phyloP scores from a whole-genome alignment of 2,329 filamentous ascomycete genomes.

The Ascochyta lentis region DNA sequence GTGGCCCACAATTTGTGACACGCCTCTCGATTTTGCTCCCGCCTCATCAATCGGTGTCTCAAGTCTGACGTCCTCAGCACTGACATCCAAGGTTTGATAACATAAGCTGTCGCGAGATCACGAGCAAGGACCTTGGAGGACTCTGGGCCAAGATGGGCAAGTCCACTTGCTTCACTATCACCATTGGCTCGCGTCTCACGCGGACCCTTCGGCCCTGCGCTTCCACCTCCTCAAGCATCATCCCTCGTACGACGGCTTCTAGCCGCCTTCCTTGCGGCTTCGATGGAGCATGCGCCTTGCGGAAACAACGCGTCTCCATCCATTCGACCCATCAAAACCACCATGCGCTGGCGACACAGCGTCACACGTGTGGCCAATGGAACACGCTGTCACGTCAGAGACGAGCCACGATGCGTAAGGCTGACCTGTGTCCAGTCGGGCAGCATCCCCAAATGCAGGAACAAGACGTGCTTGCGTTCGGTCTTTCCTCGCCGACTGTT shows the following conservation, averaged over 20 bases:
- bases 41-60: slow-evolving; percentile 44
- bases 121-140: slow-evolving; percentile 23
- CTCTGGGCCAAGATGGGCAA: slow-evolving; percentile 18
- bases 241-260: slow-evolving; percentile 25
- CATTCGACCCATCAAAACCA: slow-evolving; percentile 23
- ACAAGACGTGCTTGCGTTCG: slow-evolving; percentile 23
- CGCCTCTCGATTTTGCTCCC: slow-evolving; percentile 35
- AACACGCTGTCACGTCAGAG: slow-evolving; percentile 31
- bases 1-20: slow-evolving; percentile 28
- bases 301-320: slow-evolving; percentile 32
- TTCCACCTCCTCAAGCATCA: slow-evolving; percentile 31
- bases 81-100: slow-evolving; percentile 30
- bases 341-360: slow-evolving; percentile 35
- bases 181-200: slow-evolving; percentile 24
- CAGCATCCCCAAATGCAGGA: slow-evolving; percentile 34
- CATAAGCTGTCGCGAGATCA: slow-evolving; percentile 27
- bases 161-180: slow-evolving; percentile 34
- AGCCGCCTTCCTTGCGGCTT: slow-evolving; percentile 32
- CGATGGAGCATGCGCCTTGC: slow-evolving; percentile 20
- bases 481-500: slow-evolving; percentile 12
- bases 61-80: slow-evolving; percentile 33
- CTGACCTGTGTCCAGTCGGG: slow-evolving; percentile 20
- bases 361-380: slow-evolving; percentile 24
- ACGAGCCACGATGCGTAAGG: slow-evolving; percentile 25
- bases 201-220: slow-evolving; percentile 19